These are phyloP conservation scores for Leccinum uliginosum DNA, from an alignment of 768 basidiomycete genomes.

Conservation along the genomic window DNA sequence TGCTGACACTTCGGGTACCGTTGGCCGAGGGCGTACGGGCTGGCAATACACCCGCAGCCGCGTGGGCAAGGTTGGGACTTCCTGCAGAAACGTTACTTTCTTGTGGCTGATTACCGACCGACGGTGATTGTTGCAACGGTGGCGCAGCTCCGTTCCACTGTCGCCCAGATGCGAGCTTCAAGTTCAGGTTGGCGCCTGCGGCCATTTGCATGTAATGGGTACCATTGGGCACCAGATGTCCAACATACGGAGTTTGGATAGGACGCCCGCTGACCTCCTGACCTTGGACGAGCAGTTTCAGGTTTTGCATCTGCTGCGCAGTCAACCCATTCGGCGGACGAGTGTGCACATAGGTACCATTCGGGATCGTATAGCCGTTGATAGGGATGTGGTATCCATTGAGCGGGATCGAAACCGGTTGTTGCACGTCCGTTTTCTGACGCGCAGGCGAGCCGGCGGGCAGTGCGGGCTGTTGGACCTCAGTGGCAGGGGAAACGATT, in stretches of 20 bases:
- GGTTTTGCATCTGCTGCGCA: constrained; percentile 54
- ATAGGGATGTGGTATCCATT: constrained; percentile 49
- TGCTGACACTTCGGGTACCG: constrained; percentile 45
- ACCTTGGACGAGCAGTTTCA: constrained; percentile 50
- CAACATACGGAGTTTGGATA: constrained; percentile 31
- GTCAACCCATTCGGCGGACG: constrained; percentile 42
- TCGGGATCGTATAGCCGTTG: constrained; percentile 36
- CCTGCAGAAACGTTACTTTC: constrained; percentile 25
- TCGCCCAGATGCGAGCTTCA: constrained; percentile 37
- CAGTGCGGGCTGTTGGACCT: constrained; percentile 22
- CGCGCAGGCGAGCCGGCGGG: constrained; percentile 37
- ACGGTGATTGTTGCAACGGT: constrained; percentile 20
- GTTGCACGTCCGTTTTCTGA: constrained; percentile 47
- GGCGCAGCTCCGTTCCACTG: constrained; percentile 35
- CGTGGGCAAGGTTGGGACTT: constrained; percentile 33
- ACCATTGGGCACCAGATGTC: constrained; percentile 27
- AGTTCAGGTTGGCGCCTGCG: constrained; percentile 24
- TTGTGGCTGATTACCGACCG: constrained; percentile 19
- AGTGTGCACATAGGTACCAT: constrained; percentile 31
- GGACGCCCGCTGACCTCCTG: constrained; percentile 40
- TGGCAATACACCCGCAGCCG: constrained; percentile 35
- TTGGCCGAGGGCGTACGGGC: constrained; percentile 53
- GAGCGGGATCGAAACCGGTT: constrained; percentile 34
- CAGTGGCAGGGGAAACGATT: constrained; percentile 8
- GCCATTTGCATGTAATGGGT: constrained; percentile 28